Percentiles rank a stretch among this genome's conserved stretches.
Conservation (phyloP, 129 eudicot species). For the Flaveria brownii region DNA sequence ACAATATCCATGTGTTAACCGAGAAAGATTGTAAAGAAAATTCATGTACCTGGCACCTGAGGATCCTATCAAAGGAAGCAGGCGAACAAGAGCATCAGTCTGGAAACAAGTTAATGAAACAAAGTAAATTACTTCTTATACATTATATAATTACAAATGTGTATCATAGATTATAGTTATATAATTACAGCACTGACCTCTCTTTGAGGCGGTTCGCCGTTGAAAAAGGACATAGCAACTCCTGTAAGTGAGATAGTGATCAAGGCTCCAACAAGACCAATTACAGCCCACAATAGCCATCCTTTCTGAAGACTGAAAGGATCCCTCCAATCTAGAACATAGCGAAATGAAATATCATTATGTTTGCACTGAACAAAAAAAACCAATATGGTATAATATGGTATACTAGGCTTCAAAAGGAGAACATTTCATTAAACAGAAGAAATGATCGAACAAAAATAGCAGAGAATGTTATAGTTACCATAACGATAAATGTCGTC, state of each 20-base stretch:
- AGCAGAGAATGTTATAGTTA: constrained; percentile 26
- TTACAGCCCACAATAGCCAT: constrained; percentile 95
- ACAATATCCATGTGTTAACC: background rate
- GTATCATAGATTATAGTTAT: background rate
- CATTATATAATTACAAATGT: background rate
- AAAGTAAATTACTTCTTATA: background rate
- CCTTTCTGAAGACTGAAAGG: constrained; percentile 88
- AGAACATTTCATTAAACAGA: constrained; percentile 5
- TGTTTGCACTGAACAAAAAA: background rate
- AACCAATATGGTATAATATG: background rate
- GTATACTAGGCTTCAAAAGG: background rate
- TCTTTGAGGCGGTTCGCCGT: constrained; percentile 79
- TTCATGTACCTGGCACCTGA: constrained; percentile 70
- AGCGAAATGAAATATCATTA: background rate
- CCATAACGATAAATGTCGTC: constrained; percentile 89
- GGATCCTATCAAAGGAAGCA: constrained; percentile 95
- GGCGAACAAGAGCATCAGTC: constrained; percentile 96
- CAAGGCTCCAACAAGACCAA: constrained; percentile 83
- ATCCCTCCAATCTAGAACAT: constrained; percentile 66
- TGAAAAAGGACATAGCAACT: constrained; percentile 68
- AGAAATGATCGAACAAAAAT: background rate
- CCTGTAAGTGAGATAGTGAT: constrained; percentile 77
- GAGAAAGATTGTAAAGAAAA: background rate
- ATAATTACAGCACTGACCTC: constrained; percentile 55
- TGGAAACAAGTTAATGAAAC: constrained; percentile 36